phyloP scores from a whole-genome alignment of 1,284 basidiomycete species.

The Testicularia cyperi region DNA sequence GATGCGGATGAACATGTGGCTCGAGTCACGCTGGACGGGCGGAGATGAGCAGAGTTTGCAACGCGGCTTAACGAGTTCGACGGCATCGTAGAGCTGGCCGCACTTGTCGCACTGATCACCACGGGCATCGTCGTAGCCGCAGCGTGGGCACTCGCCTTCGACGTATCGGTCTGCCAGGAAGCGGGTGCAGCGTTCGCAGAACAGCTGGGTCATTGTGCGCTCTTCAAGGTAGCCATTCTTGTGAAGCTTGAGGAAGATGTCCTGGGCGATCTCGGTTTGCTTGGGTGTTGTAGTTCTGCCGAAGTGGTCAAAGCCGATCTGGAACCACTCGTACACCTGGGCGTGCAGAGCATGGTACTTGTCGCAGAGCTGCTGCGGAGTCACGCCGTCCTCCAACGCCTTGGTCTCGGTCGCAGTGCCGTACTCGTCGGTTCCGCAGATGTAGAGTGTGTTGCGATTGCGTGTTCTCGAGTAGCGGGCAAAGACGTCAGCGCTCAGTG shows the following conservation, averaged over 20 bases:
- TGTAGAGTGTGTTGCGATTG: conserved; percentile 67
- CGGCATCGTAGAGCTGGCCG: conserved; percentile 80
- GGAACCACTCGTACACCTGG: conserved; percentile 93
- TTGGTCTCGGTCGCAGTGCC: conserved; percentile 98
- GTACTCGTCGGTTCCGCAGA: conserved; percentile 99
- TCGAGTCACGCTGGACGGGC: conserved; percentile 69
- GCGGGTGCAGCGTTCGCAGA: conserved; percentile 49
- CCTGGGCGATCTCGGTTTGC: conserved; percentile 71
- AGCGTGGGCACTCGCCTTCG: conserved; percentile 57
- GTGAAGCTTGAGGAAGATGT: conserved; percentile 57
- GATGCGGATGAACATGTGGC: conserved; percentile 92
- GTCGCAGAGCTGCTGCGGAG: conserved; percentile 84
- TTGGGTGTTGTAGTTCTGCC: conserved; percentile 87
- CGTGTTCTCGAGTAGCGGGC: conserved; percentile 72
- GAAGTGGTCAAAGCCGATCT: conserved; percentile 90
- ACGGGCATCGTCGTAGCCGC: conserved; percentile 72
- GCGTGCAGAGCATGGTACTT: conserved; percentile 89
- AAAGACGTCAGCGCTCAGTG: conserved; percentile 92
- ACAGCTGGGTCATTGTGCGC: conserved; percentile 56
- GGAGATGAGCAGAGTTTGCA: conserved; percentile 81
- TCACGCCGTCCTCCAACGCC: conserved; percentile 88
- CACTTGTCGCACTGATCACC: conserved; percentile 99
- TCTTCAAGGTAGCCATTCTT: conserved; percentile 57
- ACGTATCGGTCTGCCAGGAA: conserved; percentile 60
- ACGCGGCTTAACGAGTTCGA: conserved; percentile 91